Conservation (phyloP, 768 basidiomycete species). For the Pulveroboletus sp. region DNA sequence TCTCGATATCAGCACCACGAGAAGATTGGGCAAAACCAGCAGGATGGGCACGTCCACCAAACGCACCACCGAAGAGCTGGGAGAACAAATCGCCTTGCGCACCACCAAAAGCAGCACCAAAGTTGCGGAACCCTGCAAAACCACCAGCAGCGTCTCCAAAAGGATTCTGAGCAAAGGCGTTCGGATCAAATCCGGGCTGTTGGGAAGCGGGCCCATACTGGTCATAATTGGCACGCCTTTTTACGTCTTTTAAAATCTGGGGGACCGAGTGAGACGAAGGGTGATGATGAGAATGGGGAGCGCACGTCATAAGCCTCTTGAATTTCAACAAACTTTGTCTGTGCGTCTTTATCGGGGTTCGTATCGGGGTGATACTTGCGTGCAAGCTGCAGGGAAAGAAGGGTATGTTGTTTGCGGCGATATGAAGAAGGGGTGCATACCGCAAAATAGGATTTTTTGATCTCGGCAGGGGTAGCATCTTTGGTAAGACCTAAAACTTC, state of each 20-base stretch:
- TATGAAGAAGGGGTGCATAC: constrained; percentile 45
- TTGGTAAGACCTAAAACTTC: constrained; percentile 83
- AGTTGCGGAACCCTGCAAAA: constrained; percentile 74
- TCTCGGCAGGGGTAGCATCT: constrained; percentile 81
- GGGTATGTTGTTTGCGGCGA: constrained; percentile 12
- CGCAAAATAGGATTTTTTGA: constrained; percentile 97
- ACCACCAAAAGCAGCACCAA: constrained; percentile 57
- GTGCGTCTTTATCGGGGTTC: constrained; percentile 86
- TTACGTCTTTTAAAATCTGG: constrained; percentile 90
- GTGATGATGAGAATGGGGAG: constrained; percentile 16
- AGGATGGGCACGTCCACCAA: constrained; percentile 47
- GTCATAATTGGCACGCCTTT: constrained; percentile 89
- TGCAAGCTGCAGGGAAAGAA: constrained; percentile 67
- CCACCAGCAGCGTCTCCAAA: constrained; percentile 52
- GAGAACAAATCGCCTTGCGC: constrained; percentile 74
- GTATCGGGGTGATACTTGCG: constrained; percentile 98
- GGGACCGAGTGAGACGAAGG: constrained; percentile 15
- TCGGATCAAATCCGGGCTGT: constrained; percentile 91
- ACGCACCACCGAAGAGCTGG: constrained; percentile 71
- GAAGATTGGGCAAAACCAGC: constrained; percentile 41
- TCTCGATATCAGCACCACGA: constrained; percentile 82
- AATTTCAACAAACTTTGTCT: constrained; percentile 94
- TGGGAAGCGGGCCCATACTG: constrained; percentile 91
- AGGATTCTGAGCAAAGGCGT: constrained; percentile 64
- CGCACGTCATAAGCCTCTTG: constrained; percentile 95